Evolutionary conservation across 768 basidiomycete genomes (phyloP).

Genomic region (Rhodotorula graminis): DNA sequence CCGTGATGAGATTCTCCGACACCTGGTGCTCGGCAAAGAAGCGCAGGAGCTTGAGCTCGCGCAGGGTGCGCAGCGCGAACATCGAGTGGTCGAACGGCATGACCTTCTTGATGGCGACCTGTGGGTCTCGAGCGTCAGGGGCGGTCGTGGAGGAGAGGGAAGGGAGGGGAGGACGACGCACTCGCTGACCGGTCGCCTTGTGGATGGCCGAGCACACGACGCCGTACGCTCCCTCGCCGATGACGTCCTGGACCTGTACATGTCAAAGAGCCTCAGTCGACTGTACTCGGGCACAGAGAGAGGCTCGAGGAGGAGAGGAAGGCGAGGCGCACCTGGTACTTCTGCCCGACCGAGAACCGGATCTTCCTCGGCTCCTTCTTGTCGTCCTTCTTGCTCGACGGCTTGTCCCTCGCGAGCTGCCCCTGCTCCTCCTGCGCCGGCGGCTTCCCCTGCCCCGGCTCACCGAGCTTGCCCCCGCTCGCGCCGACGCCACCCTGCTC

Average conservation of each 20-base stretch:
- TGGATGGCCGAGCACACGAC: constrained; percentile 78
- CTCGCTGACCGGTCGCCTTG: constrained; percentile 68
- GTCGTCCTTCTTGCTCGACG: background rate
- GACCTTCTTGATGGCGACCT: constrained; percentile 87
- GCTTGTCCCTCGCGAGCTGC: background rate
- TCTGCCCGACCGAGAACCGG: constrained; percentile 31
- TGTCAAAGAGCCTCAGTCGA: too few species aligned
- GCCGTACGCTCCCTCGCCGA: constrained; percentile 89
- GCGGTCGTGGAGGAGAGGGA: too few species aligned
- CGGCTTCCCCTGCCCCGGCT: background rate
- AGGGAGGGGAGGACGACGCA: background rate
- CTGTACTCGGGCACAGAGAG: too few species aligned
- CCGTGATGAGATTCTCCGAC: constrained; percentile 68
- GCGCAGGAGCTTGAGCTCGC: constrained; percentile 87
- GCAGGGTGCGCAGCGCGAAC: constrained; percentile 76
- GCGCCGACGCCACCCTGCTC: too few species aligned
- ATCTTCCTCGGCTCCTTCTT: constrained; percentile 31
- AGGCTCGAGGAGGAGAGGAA: background rate
- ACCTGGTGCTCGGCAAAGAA: constrained; percentile 53
- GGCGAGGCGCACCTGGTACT: constrained; percentile 18
- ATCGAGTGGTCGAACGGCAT: constrained; percentile 87
- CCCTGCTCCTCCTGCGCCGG: background rate
- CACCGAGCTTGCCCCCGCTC: too few species aligned
- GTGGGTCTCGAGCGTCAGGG: too few species aligned
- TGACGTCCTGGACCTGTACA: constrained; percentile 31